Conservation (phyloP, 352 stramenopile species). For the Plasmopara viticola region DNA sequence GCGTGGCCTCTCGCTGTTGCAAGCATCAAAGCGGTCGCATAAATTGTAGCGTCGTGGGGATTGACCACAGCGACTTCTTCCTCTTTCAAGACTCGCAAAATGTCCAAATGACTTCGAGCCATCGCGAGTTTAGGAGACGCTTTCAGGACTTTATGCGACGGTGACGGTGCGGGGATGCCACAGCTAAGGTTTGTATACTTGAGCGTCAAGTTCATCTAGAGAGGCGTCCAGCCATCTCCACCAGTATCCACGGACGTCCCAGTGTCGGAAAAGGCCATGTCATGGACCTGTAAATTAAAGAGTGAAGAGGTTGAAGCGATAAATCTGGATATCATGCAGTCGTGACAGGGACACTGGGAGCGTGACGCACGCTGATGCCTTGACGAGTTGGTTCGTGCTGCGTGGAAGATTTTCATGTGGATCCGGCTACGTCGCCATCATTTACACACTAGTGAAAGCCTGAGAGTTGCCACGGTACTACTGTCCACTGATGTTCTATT, state of each 20-base stretch:
- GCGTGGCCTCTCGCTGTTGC: slow-evolving; percentile 14
- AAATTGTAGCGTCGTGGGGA: slow-evolving; percentile 13
- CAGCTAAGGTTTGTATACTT: slow-evolving; percentile 21
- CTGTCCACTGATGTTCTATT: too few relatives aligned
- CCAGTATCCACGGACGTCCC: slow-evolving; percentile 3
- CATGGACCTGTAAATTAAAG: too few relatives aligned
- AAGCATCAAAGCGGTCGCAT: slow-evolving; percentile 12
- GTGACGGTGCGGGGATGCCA: neutral
- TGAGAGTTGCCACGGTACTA: too few relatives aligned
- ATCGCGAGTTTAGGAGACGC: slow-evolving; percentile 12
- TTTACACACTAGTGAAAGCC: too few relatives aligned
- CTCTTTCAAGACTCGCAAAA: slow-evolving; percentile 23
- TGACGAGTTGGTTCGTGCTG: too few relatives aligned
- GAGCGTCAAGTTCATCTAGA: slow-evolving; percentile 14
- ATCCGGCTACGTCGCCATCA: too few relatives aligned
- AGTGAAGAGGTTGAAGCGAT: too few relatives aligned
- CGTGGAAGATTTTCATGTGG: too few relatives aligned
- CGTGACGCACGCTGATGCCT: too few relatives aligned
- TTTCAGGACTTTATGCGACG: neutral
- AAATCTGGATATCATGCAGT: too few relatives aligned
- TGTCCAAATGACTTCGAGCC: slow-evolving; percentile 16
- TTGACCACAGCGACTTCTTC: slow-evolving; percentile 15
- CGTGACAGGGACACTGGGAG: too few relatives aligned
- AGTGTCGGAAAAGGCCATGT: slow-evolving; percentile 1
- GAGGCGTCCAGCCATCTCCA: slow-evolving; percentile 19